Conservation (phyloP, 441 rosid genomes). For the Mallotus japonicus region DNA sequence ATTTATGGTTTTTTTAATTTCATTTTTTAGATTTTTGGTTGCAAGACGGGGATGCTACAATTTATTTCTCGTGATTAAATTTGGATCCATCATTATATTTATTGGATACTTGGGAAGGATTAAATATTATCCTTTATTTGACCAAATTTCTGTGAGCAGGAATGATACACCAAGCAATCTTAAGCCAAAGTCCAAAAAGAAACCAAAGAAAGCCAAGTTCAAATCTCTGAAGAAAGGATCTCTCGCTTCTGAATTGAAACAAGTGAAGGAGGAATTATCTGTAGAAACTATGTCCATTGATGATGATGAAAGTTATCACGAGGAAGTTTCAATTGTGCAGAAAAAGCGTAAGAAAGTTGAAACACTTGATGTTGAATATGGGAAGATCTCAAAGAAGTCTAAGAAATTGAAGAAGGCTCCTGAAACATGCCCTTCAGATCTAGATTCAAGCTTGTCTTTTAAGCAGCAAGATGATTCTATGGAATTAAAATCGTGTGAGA, state of each 20-base stretch:
- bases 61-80: not conserved
- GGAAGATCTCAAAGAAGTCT: constrained; percentile 57
- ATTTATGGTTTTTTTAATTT: not conserved
- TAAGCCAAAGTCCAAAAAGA: constrained; percentile 86
- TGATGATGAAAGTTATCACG: constrained; percentile 47
- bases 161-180: constrained; percentile 47
- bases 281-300: constrained; percentile 56
- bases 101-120: not conserved
- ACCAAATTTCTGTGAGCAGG: constrained; percentile 40
- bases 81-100: not conserved
- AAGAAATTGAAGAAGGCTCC: constrained; percentile 65
- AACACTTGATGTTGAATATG: constrained; percentile 45
- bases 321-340: constrained; percentile 47
- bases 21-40: not conserved
- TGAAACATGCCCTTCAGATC: constrained; percentile 39
- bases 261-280: constrained; percentile 51
- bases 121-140: not conserved
- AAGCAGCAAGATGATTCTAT: constrained; percentile 45
- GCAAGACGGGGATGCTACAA: not conserved
- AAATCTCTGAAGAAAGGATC: constrained; percentile 93
- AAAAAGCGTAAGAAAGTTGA: constrained; percentile 75
- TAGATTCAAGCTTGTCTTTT: constrained; percentile 39
- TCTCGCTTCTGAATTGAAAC: constrained; percentile 62
- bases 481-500: constrained; percentile 40
- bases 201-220: constrained; percentile 85